Evolutionary conservation across 2,329 filamentous ascomycete genomes (phyloP), one percentile per base, ranked within the genome.

Genomic region (Arthrobotrys musiformis): DNA sequence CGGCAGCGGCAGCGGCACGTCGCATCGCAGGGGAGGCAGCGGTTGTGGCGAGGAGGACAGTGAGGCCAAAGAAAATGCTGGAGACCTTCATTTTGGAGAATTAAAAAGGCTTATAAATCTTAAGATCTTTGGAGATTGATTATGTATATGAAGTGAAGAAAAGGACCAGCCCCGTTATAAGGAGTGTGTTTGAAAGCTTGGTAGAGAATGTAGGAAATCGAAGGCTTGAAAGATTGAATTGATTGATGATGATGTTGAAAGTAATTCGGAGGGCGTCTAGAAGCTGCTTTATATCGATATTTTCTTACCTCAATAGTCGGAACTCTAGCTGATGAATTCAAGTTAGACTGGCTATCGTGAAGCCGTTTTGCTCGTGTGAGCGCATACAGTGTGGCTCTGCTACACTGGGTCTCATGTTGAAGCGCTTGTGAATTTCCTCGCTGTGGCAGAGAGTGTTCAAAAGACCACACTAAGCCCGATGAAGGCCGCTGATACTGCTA

Each of bases 381-480:
- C 48, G 48, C 17, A n/a, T 52, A n/a, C 26, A 17, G n/a, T n/a
- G 17, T 17, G 2, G 17, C 15, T n/a, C 17, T 52, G 48, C 13
- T 35, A 58, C 30, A 19, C 11, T 33, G 19, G n/a, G 54, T 58
- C 33, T 58, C 33, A 40, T 5, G 17, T 26, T 58, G 54, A 58
- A 40, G 17, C 54, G 30, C 19, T 13, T 7, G 17, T n/a, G 19
- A 37, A 19, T 22, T 37, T 40, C n/a, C 26, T 58, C 33, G 11
- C 54, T 58, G 33, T 58, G 33, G 50, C 50, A 58, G 19, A 58
- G 54, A 37, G 52, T 19, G 37, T 24, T 40, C 24, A n/a, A 9
- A 26, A 40, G n/a, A 11, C 19, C 54, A 26, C 33, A 15, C 54
- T 58, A 58, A 24, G 30, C 33, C 26, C 30, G 40, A 58, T 37